Base-by-base conservation (phyloP, 441 rosid genomes). In the Pelargonium cotyledonis region DNA sequence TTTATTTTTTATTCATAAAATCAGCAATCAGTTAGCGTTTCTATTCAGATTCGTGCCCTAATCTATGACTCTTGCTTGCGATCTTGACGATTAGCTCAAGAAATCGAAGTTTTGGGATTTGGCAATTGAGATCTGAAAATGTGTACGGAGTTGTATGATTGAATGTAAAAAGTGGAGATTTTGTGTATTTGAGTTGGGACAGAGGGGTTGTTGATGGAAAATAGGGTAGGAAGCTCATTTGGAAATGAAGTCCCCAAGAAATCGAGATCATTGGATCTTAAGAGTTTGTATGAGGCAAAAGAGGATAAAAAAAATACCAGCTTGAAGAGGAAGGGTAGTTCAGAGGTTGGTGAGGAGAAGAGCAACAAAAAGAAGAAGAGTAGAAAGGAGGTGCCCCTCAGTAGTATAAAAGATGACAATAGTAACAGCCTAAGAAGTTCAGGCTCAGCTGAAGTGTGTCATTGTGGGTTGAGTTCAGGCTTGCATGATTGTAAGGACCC, bases 251-350 rank as follows among this genome's bases (percentile, higher is more conserved):
- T 83, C 80, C 82, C 89, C 69, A 84, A 83, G 84, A 88, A 83
- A 81, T 78, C 95, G 41, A 94, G 92, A 84, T 87, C 91, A 10
- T 77, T 94, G 93, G 99, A 91, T 83, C 86, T 91, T 69, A 94
- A 88, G 82, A 94, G 89, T 80, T 72, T 94, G 44, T 94, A 91
- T 77, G 76, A 87, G 66, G 74, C 84, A 31, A 81, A 77, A 0
- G 80, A 80, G 75, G 85, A 77, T 78, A 68, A 69, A 44, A 68
- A 67, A 23, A 77, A 51, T 51, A 85, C 79, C 76, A 83, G 75
- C 64, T 75, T 81, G 75, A 94, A 94, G 82, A 80, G 96, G 72
- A 91, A 89, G 73, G 77, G 41, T 40, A 74, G 80, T 69, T 57
- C 76, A 51, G 80, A 63, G 66, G 76, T 73, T 64, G 78, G 77